Base-by-base conservation (phyloP, 2,329 filamentous ascomycete species). In the Rhinocladiella mackenziei region DNA sequence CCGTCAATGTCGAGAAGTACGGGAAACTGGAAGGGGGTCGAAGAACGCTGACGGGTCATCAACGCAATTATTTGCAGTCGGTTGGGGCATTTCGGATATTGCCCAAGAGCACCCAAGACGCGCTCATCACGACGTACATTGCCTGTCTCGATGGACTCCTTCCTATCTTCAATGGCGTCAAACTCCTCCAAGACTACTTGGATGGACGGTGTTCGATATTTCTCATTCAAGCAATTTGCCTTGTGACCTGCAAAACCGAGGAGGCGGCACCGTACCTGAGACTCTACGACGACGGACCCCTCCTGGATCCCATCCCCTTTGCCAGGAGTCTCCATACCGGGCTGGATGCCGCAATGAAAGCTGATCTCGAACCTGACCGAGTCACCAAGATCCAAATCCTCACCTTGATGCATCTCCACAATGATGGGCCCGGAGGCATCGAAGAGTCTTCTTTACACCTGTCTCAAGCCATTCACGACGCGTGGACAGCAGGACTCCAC, bases 401-500 rank as follows among this genome's bases (percentile, higher is more conserved):
- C 29, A 62, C 65, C 4, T 48, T 68, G 32, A 65, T 68, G 61
- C 66, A 65, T 26, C 48, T 68, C 15, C 65, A 68, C 43, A 65
- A 60, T 32, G 65, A 68, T 41, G 65, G 65, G 3, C 59, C 65
- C 22, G 64, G 66, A 45, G 65, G 65, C 10, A 61, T 62, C 4
- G 65, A 68, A 40, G 55, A 64, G 4, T 65, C 65, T 18, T 67
- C 65, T 18, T 54, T 67, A 43, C 62, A 67, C 31, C 58, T 68
- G 10, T 63, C 61, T 13, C 61, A 65, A 45, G 65, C 65, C 8
- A 66, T 68, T 31, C 65, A 68, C 39, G 64, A 66, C 36, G 63
- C 65, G 15, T 65, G 66, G 48, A 66, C 65, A 3, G 54, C 59
- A 28, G 65, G 65, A 15, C 43, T 68, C 25, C 65, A 68, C 53